phyloP scores from a whole-genome alignment of 2,329 filamentous ascomycete species.

The Aurifilum marmelostoma region DNA sequence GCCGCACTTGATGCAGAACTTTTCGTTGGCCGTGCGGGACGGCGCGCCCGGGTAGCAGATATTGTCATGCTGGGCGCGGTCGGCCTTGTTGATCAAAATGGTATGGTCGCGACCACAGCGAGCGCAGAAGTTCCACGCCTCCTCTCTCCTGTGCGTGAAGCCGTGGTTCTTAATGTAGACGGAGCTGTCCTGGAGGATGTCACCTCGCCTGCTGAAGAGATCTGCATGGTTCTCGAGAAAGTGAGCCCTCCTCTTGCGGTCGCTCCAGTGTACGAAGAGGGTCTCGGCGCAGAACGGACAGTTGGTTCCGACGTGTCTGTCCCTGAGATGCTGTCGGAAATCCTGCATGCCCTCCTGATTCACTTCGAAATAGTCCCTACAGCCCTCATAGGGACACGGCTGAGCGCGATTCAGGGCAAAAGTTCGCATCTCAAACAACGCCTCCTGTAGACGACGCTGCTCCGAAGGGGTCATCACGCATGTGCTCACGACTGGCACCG shows the following conservation, averaged over 20 bases:
- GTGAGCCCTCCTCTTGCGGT: slow-evolving; percentile 36
- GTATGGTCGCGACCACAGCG: slow-evolving; percentile 30
- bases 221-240: slow-evolving; percentile 37
- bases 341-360: slow-evolving; percentile 32
- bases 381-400: slow-evolving; percentile 45
- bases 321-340: slow-evolving; percentile 42
- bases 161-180: slow-evolving; percentile 1
- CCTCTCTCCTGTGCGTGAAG: slow-evolving; percentile 23
- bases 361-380: slow-evolving; percentile 40
- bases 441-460: slow-evolving; percentile 41
- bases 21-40: neutral
- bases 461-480: slow-evolving; percentile 47
- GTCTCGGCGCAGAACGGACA: slow-evolving; percentile 43
- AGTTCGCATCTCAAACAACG: slow-evolving; percentile 41
- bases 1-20: slow-evolving; percentile 26
- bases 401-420: slow-evolving; percentile 40
- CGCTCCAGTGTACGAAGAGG: slow-evolving; percentile 38
- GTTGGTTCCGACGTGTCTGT: slow-evolving; percentile 39
- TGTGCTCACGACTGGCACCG: slow-evolving; percentile 42
- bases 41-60: slow-evolving; percentile 23
- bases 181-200: slow-evolving; percentile 4
- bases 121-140: slow-evolving; percentile 29
- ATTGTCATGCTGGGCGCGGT: slow-evolving; percentile 30
- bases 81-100: slow-evolving; percentile 22
- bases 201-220: slow-evolving; percentile 24